Base-by-base conservation (phyloP, 257 asterid genomes). In the Thymus quinquecostatus region DNA sequence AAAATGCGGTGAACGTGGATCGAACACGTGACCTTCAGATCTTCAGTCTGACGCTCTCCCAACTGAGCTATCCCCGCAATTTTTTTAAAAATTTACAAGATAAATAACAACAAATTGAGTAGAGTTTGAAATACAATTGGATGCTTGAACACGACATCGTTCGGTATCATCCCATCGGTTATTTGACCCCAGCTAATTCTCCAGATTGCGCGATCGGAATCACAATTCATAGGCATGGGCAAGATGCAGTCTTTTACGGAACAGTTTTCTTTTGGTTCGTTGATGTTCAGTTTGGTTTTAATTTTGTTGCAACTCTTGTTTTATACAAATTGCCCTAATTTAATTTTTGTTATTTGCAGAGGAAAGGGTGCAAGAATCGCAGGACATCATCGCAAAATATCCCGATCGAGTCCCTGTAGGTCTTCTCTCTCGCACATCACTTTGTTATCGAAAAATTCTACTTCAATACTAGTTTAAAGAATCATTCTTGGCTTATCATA, bases 31-130 rank as follows among this genome's bases (percentile, higher is more conserved):
- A 86, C 96, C 96, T 87, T 91, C 92, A 89, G 87, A 88, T 92
- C 91, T 86, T 87, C 92, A 91, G 95, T 87, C 92, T 86, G 92
- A 84, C 95, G 95, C 95, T 89, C 91, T 86, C 90, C 96, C 96
- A 86, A 91, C 89, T 88, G 92, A 86, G 92, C 94, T 91, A 88
- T 91, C 94, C 92, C 94, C 92, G 89, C 95, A 41, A 8, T 8
- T 41, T 2, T 3, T 41, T 41, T 34, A 3, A 41, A 41, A 41
- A 41, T 41, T 41, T 34, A 34, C 38, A 34, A 2, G 38, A 2
- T 34, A 34, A 34, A 21, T 21, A 21, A 21, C 21, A 21, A 21
- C 21, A 21, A 21, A 21, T 21, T 21, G 21, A 21, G 21, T 21
- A 21, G 21, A 21, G 21, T 21, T 21, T 21, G 21, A 21, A 21